Conservation (phyloP, 352 stramenopile species). For the Phytophthora podocarpi region DNA sequence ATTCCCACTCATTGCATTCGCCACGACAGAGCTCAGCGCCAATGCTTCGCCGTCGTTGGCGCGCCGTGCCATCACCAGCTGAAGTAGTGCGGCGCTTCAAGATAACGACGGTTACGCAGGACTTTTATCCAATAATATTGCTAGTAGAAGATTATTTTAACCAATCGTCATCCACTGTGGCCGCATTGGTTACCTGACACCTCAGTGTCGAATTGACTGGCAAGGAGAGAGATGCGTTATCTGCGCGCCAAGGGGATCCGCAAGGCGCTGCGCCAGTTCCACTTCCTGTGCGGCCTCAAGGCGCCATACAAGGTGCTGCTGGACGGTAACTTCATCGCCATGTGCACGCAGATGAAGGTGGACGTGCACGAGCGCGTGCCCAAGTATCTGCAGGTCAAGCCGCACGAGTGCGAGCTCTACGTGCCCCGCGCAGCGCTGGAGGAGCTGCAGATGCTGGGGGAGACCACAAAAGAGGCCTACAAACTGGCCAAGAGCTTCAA, state of each 20-base stretch:
- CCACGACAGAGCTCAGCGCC: neutral
- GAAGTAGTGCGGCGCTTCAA: conserved; percentile 29
- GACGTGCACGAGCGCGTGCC: conserved; percentile 77
- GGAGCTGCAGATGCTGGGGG: conserved; percentile 76
- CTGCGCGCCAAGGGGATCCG: conserved; percentile 86
- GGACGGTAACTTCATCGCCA: conserved; percentile 88
- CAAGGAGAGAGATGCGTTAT: conserved; percentile 64
- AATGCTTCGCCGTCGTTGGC: neutral
- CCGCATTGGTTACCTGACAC: conserved; percentile 1
- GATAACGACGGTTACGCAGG: conserved; percentile 2
- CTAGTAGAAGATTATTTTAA: neutral
- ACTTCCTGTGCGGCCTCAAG: conserved; percentile 89
- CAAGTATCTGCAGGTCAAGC: conserved; percentile 86
- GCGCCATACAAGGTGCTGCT: conserved; percentile 84
- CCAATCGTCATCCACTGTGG: neutral
- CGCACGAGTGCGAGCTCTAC: conserved; percentile 72
- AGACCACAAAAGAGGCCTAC: conserved; percentile 61
- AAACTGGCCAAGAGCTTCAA: conserved; percentile 74
- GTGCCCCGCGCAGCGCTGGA: conserved; percentile 69
- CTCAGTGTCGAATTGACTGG: conserved; percentile 34
- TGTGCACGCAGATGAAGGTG: conserved; percentile 90
- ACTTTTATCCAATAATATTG: conserved; percentile 24
- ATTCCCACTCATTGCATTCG: neutral
- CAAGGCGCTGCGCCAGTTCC: conserved; percentile 88
- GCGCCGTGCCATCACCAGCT: neutral